Conservation (phyloP, 2,329 filamentous ascomycete genomes). For the Phaeosphaeria sp. region DNA sequence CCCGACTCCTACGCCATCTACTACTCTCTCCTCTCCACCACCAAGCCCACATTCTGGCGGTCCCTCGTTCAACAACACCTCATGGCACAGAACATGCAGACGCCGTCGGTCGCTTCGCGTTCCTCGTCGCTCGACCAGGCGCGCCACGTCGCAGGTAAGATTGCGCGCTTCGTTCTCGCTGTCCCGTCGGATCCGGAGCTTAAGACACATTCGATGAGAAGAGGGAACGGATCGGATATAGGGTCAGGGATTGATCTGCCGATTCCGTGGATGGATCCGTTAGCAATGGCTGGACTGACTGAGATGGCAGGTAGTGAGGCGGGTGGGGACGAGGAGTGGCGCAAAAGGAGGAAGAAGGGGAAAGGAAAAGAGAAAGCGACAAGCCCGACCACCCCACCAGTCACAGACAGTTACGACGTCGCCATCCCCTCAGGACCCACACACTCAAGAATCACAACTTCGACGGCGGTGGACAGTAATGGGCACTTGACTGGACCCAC, state of each 20-base stretch:
- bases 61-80: background rate
- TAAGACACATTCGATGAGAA: constrained; percentile 15
- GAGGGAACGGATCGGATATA: too few species aligned
- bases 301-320: background rate
- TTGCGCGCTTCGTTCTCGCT: constrained; percentile 20
- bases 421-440: background rate
- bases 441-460: background rate
- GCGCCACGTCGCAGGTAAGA: constrained; percentile 8
- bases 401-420: background rate
- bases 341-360: background rate
- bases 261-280: background rate
- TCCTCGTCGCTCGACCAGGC: background rate
- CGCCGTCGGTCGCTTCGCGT: background rate
- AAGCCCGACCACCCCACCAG: background rate
- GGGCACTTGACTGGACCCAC: too few species aligned
- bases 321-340: background rate
- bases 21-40: background rate
- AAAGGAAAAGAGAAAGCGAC: background rate
- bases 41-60: background rate
- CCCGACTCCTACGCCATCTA: constrained; percentile 3
- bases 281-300: background rate
- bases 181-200: constrained; percentile 13
- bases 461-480: background rate
- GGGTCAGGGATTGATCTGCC: background rate
- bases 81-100: background rate